phyloP scores from a whole-genome alignment of 306 rosid genomes.

The Myrica gale region DNA sequence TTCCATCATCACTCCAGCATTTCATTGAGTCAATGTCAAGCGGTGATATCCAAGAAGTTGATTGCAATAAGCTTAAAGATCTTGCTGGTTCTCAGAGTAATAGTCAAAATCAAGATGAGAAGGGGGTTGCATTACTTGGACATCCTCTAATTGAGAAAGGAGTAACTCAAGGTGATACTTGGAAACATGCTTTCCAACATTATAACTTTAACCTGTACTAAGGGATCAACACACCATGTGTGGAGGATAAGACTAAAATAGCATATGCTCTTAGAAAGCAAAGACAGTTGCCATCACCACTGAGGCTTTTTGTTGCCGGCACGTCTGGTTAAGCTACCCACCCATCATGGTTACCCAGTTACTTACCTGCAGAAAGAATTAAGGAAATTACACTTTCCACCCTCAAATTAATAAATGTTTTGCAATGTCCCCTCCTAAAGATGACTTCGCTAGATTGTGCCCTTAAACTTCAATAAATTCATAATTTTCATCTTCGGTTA shows the following conservation, averaged over 20 bases:
- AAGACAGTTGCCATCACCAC: background rate
- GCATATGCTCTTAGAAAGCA: background rate
- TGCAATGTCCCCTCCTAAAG: too few relatives aligned
- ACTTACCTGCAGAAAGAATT: background rate
- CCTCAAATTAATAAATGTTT: too few relatives aligned
- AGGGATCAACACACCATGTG: background rate
- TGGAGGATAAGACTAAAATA: conserved; percentile 1
- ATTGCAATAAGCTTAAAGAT: conserved; percentile 25
- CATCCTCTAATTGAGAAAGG: conserved; percentile 51
- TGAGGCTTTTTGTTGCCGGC: background rate
- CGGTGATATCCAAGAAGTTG: conserved; percentile 31
- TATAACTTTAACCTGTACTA: background rate
- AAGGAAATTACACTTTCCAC: too few relatives aligned
- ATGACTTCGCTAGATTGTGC: too few relatives aligned
- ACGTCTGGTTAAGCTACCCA: background rate
- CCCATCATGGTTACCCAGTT: background rate
- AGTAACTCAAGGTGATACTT: conserved; percentile 40
- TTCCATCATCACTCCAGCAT: conserved; percentile 50
- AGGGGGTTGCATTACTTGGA: conserved; percentile 36
- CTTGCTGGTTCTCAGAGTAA: conserved; percentile 29
- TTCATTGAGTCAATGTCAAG: conserved; percentile 37
- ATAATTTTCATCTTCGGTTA: too few relatives aligned
- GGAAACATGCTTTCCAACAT: conserved; percentile 13
- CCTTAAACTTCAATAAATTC: too few relatives aligned
- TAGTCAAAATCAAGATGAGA: conserved; percentile 30